Conservation (phyloP, 192 early-diverging fungal species). For the Chytriomyces sp. region DNA sequence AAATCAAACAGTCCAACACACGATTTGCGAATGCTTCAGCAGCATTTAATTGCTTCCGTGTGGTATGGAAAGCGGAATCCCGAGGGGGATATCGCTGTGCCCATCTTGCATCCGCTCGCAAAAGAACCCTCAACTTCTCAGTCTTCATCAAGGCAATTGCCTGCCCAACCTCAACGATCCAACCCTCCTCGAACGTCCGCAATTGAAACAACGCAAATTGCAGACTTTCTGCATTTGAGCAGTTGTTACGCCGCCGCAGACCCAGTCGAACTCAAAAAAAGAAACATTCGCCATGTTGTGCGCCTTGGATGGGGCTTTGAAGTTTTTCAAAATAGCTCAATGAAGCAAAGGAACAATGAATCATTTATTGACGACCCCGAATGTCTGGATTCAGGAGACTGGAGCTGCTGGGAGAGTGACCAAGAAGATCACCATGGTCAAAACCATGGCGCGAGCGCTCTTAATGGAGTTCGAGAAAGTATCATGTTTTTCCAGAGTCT, state of each 20-base stretch:
- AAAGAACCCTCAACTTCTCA: not conserved
- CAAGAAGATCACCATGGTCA: not conserved
- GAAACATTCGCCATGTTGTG: constrained; percentile 48
- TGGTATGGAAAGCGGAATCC: constrained; percentile 43
- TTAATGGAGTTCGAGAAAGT: constrained; percentile 6
- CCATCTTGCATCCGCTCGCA: constrained; percentile 29
- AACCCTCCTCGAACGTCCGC: not conserved
- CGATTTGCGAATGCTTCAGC: constrained; percentile 36
- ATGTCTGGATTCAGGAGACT: not conserved
- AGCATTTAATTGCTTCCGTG: constrained; percentile 40
- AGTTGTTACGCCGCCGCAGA: constrained; percentile 44
- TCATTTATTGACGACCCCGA: not conserved
- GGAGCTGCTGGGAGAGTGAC: constrained; percentile 14
- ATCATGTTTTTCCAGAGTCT: constrained; percentile 25
- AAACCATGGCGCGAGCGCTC: not conserved
- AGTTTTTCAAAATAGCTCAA: not conserved
- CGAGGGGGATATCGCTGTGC: constrained; percentile 41
- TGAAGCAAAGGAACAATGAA: too few species aligned
- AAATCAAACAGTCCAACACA: constrained; percentile 25
- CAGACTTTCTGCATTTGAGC: constrained; percentile 46
- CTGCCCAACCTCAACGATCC: not conserved
- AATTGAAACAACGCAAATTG: too few species aligned
- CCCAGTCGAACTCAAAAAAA: constrained; percentile 12
- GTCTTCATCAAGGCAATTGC: not conserved
- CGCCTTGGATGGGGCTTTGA: constrained; percentile 54